phyloP scores from a whole-genome alignment of 1,139 yeast species.

The Magnusiomyces ingens region DNA sequence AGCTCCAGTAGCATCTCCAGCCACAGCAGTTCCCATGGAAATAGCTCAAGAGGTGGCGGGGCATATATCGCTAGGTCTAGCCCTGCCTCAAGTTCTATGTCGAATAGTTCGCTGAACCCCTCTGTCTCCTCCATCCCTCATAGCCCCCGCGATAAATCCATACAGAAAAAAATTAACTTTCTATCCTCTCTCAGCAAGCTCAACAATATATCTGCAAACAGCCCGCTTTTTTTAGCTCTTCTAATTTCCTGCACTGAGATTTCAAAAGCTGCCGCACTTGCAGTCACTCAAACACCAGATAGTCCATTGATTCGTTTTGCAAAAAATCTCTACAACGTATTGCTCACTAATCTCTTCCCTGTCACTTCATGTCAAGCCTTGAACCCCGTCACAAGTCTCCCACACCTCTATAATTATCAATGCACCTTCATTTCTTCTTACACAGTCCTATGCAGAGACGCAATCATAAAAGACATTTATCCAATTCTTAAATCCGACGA shows the following conservation, averaged over 20 bases:
- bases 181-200: not conserved
- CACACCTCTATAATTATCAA: conserved; percentile 12
- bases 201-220: not conserved
- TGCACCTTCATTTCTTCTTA: conserved; percentile 15
- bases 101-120: no score
- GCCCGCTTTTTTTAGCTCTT: not conserved
- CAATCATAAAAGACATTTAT: conserved; percentile 11
- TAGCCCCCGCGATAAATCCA: not conserved
- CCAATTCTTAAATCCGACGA: conserved; percentile 7
- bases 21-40: not conserved
- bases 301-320: conserved; percentile 14
- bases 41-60: not conserved
- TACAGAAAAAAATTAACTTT: conserved; percentile 3
- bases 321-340: conserved; percentile 10
- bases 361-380: conserved; percentile 6
- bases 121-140: no score
- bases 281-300: not conserved
- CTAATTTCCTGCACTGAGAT: conserved; percentile 7
- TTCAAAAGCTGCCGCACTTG: conserved; percentile 10
- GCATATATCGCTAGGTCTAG: not conserved
- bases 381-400: conserved; percentile 2
- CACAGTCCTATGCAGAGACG: conserved; percentile 12
- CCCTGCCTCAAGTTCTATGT: not conserved
- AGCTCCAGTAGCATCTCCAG: not conserved
- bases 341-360: conserved; percentile 13